phyloP scores from a whole-genome alignment of 805 yeast species.

The Wickerhamomyces xylosicus region DNA sequence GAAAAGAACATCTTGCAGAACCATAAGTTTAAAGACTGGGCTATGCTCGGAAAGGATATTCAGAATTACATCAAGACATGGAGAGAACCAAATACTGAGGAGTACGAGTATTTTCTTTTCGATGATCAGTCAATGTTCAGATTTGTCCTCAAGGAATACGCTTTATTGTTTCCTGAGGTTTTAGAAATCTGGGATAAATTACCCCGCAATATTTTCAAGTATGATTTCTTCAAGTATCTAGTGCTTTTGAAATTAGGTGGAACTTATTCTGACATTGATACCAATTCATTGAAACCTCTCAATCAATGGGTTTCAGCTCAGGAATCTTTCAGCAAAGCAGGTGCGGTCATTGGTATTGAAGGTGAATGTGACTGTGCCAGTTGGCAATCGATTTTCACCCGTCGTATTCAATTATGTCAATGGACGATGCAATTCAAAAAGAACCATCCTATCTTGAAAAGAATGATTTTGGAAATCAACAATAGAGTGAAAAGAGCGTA shows the following conservation, averaged over 20 bases:
- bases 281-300: constrained; percentile 36
- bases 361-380: constrained; percentile 40
- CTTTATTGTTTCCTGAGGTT: neutral
- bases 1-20: neutral
- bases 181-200: neutral
- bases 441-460: constrained; percentile 50
- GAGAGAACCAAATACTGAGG: neutral
- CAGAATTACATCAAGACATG: neutral
- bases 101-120: neutral
- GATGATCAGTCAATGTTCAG: neutral
- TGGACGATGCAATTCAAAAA: constrained; percentile 53
- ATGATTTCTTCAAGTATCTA: constrained; percentile 1
- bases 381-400: constrained; percentile 40
- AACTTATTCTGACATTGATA: constrained; percentile 54
- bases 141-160: neutral
- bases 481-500: constrained; percentile 20
- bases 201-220: constrained; percentile 1
- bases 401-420: constrained; percentile 53
- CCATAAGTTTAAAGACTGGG: neutral
- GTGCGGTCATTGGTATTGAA: constrained; percentile 46
- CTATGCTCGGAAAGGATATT: neutral
- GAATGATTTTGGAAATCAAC: constrained; percentile 39
- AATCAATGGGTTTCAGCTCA: constrained; percentile 44
- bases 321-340: constrained; percentile 27
- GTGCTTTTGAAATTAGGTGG: constrained; percentile 30